These are phyloP conservation scores for Heimioporus sp. DNA, from an alignment of 768 basidiomycete genomes.

Conservation along the genomic window DNA sequence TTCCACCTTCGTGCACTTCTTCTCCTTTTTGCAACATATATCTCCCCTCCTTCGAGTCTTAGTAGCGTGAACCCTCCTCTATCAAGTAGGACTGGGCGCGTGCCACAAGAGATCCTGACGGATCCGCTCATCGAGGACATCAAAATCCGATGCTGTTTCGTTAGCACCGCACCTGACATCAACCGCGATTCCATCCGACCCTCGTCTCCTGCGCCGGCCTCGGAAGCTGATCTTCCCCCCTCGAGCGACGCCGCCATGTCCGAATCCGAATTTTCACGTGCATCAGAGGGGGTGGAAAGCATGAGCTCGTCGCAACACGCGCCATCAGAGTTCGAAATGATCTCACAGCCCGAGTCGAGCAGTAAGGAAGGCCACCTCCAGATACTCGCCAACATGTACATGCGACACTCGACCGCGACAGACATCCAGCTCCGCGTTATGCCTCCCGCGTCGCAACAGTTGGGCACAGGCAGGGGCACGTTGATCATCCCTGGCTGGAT, in stretches of 20 bases:
- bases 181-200: slow-evolving; percentile 32
- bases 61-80: slow-evolving; percentile 62
- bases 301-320: slow-evolving; percentile 46
- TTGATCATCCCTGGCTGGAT: slow-evolving; percentile 94
- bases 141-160: slow-evolving; percentile 88
- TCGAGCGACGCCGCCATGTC: slow-evolving; percentile 60
- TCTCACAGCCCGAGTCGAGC: slow-evolving; percentile 37
- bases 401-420: slow-evolving; percentile 73
- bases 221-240: slow-evolving; percentile 41
- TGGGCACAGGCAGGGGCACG: slow-evolving; percentile 73
- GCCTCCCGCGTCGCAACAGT: slow-evolving; percentile 64
- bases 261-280: slow-evolving; percentile 64
- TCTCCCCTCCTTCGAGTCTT: slow-evolving; percentile 76
- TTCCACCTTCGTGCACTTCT: slow-evolving; percentile 80
- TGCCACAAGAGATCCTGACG: slow-evolving; percentile 79
- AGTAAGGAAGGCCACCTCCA: slow-evolving; percentile 42
- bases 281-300: slow-evolving; percentile 48
- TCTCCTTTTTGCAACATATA: slow-evolving; percentile 77
- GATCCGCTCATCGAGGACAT: slow-evolving; percentile 85
- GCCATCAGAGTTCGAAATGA: slow-evolving; percentile 53
- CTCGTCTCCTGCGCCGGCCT: slow-evolving; percentile 29
- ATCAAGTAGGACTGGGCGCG: slow-evolving; percentile 58
- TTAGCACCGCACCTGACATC: slow-evolving; percentile 57
- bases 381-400: slow-evolving; percentile 67
- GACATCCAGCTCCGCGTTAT: slow-evolving; percentile 67